Evolutionary conservation across 2,329 filamentous ascomycete species (phyloP).

Genomic region (Aspergillus tamarii): DNA sequence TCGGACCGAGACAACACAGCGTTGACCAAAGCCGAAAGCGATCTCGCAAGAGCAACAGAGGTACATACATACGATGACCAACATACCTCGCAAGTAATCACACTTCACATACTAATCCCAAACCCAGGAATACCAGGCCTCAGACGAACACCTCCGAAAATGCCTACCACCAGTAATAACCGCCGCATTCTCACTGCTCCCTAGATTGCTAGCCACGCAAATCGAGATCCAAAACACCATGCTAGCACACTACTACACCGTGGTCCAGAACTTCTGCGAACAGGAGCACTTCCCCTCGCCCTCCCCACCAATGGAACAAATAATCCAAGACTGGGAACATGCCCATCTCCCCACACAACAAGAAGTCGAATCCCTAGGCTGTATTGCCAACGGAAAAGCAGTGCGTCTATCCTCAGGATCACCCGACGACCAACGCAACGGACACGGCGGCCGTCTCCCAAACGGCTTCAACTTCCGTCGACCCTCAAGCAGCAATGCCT

Average conservation of each 20-base stretch:
- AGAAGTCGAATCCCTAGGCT: conserved; percentile 67
- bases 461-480: conserved; percentile 35
- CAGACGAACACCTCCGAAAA: conserved; percentile 73
- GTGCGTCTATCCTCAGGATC: conserved; percentile 14
- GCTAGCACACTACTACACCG: conserved; percentile 77
- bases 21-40: conserved; percentile 71
- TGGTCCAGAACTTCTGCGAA: conserved; percentile 72
- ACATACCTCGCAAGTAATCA: background rate
- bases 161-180: conserved; percentile 72
- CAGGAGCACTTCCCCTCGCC: conserved; percentile 71
- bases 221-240: conserved; percentile 77
- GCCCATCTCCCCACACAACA: conserved; percentile 66
- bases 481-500: conserved; percentile 37
- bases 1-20: conserved; percentile 73
- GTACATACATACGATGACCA: conserved; percentile 44
- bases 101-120: conserved; percentile 16
- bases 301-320: conserved; percentile 71
- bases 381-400: conserved; percentile 69
- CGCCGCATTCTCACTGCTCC: conserved; percentile 73
- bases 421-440: conserved; percentile 22
- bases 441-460: conserved; percentile 47
- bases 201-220: conserved; percentile 69
- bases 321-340: conserved; percentile 67
- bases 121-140: conserved; percentile 68
- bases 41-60: conserved; percentile 67